Percentiles rank a stretch among this genome's conserved stretches.
Evolutionary conservation across 164 flowering plant species (phyloP).

Genomic region (Saururus chinensis): DNA sequence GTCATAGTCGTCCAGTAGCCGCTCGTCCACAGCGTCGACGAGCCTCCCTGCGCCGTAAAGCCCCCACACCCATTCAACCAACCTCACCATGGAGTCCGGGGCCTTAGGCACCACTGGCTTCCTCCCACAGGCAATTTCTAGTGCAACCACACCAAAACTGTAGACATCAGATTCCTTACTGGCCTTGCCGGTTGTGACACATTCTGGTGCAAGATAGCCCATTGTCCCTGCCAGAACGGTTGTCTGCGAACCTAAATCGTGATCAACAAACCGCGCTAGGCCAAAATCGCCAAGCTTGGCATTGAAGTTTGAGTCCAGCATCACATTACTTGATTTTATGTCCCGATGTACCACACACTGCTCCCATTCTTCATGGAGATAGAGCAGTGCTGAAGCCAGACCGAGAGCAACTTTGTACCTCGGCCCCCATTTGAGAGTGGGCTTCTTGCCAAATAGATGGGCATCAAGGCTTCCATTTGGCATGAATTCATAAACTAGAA

Average conservation of each 20-base stretch:
- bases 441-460: constrained; percentile 22
- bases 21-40: constrained; percentile 26
- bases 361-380: constrained; percentile 55
- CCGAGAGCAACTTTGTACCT: constrained; percentile 38
- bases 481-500: constrained; percentile 44
- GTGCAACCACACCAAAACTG: constrained; percentile 44
- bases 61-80: constrained; percentile 53
- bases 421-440: constrained; percentile 21
- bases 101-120: constrained; percentile 17
- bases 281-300: constrained; percentile 54
- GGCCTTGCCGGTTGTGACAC: constrained; percentile 33
- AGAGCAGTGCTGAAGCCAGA: constrained; percentile 36
- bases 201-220: constrained; percentile 60
- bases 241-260: constrained; percentile 34
- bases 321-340: constrained; percentile 45
- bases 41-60: constrained; percentile 32
- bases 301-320: constrained; percentile 42
- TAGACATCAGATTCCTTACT: constrained; percentile 49
- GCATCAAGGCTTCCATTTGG: constrained; percentile 41
- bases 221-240: constrained; percentile 46
- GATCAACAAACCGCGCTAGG: constrained; percentile 39
- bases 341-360: constrained; percentile 49
- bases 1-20: constrained; percentile 17
- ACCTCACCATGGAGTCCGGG: constrained; percentile 18
- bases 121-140: constrained; percentile 47